Base-by-base conservation (phyloP, 306 rosid species). In the Astragalus membranaceus region DNA sequence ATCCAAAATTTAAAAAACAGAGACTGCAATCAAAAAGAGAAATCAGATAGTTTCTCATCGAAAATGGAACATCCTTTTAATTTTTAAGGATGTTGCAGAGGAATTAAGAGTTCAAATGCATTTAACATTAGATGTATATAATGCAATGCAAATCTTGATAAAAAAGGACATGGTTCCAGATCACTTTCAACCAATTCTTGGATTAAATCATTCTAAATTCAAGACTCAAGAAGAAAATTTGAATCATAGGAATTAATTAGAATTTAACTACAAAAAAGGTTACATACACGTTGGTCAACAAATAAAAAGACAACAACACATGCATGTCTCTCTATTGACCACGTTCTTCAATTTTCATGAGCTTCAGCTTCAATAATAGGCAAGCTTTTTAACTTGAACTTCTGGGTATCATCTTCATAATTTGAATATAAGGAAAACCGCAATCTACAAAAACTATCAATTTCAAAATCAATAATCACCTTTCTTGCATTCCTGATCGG, bases 401-500 rank as follows among this genome's bases (percentile, higher is more conserved):
- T 72, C 26, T 33, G 8, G 66, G 52, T 73, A 33, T 61, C 53
- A 72, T 67, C 44, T 66, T 81, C 74, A 77, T 23, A 35, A 55
- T 41, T 39, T 44, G 8, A 52, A 50, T 37, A 42, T 73, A 37
- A 69, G 30, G 41, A 62, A 62, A 73, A 57, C 37, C 20, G 60
- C 41, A 39, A 57, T 60, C 10, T 48, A 64, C 41, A 44, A 69
- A 76, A 60, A 69, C 62, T 39, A 70, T 14, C 4, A 50, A 54
- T 32, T 67, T 58, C 64, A 17, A 46, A 67, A 29, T 66, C 50
- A 73, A 51, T 37, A 67, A 65, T 69, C 54, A 90, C 98, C 98
- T 93, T 72, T 93, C 98, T 82, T 69, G 85, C 97, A 93, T 93
- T 79, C 97, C 94, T 53, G 97, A 90, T 59, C 79, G 74, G 56